A percentile compares a stretch with the other conserved stretches of the same genome.
phyloP scores from a whole-genome alignment of 768 basidiomycete genomes.

The Boletus edulis region DNA sequence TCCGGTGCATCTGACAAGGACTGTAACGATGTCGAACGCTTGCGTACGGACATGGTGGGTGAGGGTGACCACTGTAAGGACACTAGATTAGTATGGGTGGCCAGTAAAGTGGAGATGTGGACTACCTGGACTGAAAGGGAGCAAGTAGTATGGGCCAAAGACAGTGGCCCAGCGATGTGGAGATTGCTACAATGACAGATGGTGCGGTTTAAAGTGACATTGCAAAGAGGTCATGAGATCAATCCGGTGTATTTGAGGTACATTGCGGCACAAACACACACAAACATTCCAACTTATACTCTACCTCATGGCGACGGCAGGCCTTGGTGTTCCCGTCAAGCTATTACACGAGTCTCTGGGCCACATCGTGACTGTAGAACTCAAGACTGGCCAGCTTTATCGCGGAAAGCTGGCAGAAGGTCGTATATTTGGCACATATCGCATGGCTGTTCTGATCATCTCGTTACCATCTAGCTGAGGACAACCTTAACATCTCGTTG shows the following conservation, averaged over 20 bases:
- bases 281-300: slow-evolving; percentile 11
- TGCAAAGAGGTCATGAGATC: background rate
- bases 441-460: slow-evolving; percentile 18
- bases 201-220: background rate
- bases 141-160: too few relatives aligned
- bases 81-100: background rate
- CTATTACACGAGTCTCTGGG: slow-evolving; percentile 95
- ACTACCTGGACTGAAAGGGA: background rate
- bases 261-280: slow-evolving; percentile 10
- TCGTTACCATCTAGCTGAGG: slow-evolving; percentile 70
- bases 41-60: slow-evolving; percentile 18
- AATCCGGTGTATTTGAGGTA: background rate
- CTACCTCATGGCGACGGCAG: slow-evolving; percentile 40
- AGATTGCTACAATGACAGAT: background rate
- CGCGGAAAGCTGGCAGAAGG: slow-evolving; percentile 97
- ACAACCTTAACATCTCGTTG: slow-evolving; percentile 95
- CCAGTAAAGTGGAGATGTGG: too few relatives aligned
- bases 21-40: slow-evolving; percentile 19
- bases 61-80: background rate
- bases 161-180: background rate
- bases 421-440: slow-evolving; percentile 17
- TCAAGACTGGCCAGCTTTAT: slow-evolving; percentile 97
- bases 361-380: slow-evolving; percentile 95
- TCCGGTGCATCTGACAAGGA: slow-evolving; percentile 14
- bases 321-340: slow-evolving; percentile 94